Conservation (phyloP, 2,329 filamentous ascomycete genomes). For the Raffaelea arxii region DNA sequence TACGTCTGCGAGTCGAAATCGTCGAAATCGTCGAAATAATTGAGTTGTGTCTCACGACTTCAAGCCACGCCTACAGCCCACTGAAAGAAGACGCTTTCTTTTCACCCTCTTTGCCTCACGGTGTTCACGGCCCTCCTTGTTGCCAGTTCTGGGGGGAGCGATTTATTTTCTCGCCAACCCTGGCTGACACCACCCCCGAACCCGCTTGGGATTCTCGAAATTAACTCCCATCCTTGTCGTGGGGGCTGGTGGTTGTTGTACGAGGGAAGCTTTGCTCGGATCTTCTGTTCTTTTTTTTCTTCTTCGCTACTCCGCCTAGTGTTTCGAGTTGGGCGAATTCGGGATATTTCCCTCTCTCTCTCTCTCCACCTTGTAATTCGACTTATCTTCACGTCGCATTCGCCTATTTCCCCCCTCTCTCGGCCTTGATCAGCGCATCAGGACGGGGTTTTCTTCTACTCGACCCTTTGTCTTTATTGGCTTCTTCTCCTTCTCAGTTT, state of each 20-base stretch:
- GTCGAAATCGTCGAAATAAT: too few species aligned
- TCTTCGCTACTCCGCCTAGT: conserved; percentile 11
- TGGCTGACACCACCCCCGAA: too few species aligned
- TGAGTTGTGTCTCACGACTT: too few species aligned
- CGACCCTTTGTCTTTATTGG: background rate
- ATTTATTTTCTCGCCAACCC: too few species aligned
- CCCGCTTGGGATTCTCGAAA: background rate
- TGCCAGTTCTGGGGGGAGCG: too few species aligned
- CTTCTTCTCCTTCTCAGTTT: background rate
- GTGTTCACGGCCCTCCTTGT: too few species aligned
- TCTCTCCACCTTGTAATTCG: background rate
- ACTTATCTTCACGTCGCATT: background rate
- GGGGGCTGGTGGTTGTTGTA: conserved; percentile 10
- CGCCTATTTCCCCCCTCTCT: background rate
- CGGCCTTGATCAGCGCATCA: background rate
- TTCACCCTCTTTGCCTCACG: too few species aligned
- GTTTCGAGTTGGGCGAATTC: conserved; percentile 15
- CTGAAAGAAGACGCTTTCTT: too few species aligned
- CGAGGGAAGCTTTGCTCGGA: conserved; percentile 7
- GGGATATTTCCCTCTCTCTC: conserved; percentile 2
- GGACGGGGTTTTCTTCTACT: background rate
- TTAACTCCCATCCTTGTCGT: background rate
- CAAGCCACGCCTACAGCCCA: too few species aligned
- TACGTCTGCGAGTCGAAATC: too few species aligned
- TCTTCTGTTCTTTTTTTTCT: conserved; percentile 6